Evolutionary conservation across 176 grass and related monocot genomes (phyloP).

Genomic region (Zea luxurians): DNA sequence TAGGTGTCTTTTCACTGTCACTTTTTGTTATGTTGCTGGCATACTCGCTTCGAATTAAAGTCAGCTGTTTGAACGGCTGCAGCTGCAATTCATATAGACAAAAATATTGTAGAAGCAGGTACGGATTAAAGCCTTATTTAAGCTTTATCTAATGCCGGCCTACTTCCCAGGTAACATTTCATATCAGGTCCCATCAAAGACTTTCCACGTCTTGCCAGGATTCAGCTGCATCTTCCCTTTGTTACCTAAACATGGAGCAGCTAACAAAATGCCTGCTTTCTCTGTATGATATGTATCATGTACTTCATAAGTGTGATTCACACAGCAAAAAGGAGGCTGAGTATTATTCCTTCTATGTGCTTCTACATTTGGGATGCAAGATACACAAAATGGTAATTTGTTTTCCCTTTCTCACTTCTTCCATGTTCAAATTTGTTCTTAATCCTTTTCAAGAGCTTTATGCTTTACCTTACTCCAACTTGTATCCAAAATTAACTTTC

Average conservation of each 20-base stretch:
- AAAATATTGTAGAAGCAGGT: too few species aligned
- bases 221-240: slow-evolving; percentile 67
- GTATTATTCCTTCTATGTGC: slow-evolving; percentile 86
- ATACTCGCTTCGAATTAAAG: neutral
- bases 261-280: slow-evolving; percentile 83
- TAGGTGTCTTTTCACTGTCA: neutral
- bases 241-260: slow-evolving; percentile 86
- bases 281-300: slow-evolving; percentile 70
- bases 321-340: slow-evolving; percentile 56
- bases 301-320: slow-evolving; percentile 44
- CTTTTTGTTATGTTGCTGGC: slow-evolving; percentile 8
- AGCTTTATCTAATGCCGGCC: slow-evolving; percentile 22
- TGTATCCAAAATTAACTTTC: slow-evolving; percentile 26
- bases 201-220: slow-evolving; percentile 51
- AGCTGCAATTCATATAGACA: too few species aligned
- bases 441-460: slow-evolving; percentile 15
- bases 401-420: slow-evolving; percentile 11
- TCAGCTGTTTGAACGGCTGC: too few species aligned
- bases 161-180: slow-evolving; percentile 78
- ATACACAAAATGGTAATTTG: slow-evolving; percentile 66
- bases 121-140: neutral
- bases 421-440: slow-evolving; percentile 14
- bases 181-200: slow-evolving; percentile 77
- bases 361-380: slow-evolving; percentile 74
- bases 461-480: slow-evolving; percentile 11